These are phyloP conservation scores for Pythium angustatum DNA, from an alignment of 352 stramenopile species.

Conservation along the genomic window DNA sequence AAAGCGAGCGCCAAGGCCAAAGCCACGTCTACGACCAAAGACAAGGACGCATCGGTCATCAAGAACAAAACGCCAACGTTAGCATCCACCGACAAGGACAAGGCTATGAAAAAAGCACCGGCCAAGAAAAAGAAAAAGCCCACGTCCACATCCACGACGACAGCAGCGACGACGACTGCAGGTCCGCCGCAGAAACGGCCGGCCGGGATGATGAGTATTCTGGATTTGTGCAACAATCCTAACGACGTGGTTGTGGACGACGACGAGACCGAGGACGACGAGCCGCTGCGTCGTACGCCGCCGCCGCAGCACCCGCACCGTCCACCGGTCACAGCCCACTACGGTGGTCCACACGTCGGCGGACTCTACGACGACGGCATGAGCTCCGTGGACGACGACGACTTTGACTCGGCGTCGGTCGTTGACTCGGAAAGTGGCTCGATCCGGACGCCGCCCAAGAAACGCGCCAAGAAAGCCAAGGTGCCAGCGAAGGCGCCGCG, in stretches of 20 bases:
- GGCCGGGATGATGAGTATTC: conserved; percentile 73
- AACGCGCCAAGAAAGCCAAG: conserved; percentile 26
- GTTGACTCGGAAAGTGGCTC: conserved; percentile 33
- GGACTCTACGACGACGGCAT: conserved; percentile 37
- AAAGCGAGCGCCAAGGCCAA: conserved; percentile 30
- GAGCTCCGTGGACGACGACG: conserved; percentile 33
- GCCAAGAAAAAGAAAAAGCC: conserved; percentile 19
- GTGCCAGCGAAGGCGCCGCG: neutral
- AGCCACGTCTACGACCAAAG: conserved; percentile 8
- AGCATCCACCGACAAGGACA: conserved; percentile 5
- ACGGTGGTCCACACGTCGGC: conserved; percentile 22
- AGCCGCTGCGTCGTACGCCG: conserved; percentile 20
- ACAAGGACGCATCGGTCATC: neutral
- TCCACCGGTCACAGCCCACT: neutral
- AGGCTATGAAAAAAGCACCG: conserved; percentile 14
- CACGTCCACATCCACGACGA: neutral
- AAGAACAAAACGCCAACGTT: neutral
- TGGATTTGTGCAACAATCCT: conserved; percentile 71
- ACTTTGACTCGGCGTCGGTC: conserved; percentile 25
- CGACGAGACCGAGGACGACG: conserved; percentile 31
- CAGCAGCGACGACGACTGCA: neutral
- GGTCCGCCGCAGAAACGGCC: conserved; percentile 12
- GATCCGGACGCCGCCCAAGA: conserved; percentile 30
- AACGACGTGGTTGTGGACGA: conserved; percentile 39
- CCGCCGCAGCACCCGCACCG: conserved; percentile 15